phyloP scores from a whole-genome alignment of 2,329 filamentous ascomycete genomes.

The Erysiphe neolycopersici region DNA sequence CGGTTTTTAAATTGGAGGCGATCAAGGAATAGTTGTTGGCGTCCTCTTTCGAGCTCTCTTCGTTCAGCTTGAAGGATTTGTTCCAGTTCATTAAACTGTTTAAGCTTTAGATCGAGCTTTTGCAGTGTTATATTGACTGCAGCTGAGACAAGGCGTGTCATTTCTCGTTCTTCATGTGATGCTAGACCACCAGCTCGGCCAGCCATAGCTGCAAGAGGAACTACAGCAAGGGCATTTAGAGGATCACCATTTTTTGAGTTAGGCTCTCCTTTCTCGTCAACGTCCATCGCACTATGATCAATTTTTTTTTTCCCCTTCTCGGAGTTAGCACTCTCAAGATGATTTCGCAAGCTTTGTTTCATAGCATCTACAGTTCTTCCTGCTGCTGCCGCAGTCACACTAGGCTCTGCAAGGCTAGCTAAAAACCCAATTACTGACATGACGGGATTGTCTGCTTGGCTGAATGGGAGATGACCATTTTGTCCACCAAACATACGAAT shows the following conservation, averaged over 20 bases:
- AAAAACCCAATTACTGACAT: constrained; percentile 91
- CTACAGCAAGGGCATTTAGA: constrained; percentile 33
- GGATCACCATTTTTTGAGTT: constrained; percentile 22
- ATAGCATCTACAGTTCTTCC: constrained; percentile 71
- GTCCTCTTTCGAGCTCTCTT: constrained; percentile 68
- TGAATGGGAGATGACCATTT: constrained; percentile 65
- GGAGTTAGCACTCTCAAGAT: constrained; percentile 35
- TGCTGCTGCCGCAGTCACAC: constrained; percentile 70
- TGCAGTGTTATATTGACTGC: constrained; percentile 84
- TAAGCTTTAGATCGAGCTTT: constrained; percentile 85
- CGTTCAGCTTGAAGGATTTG: constrained; percentile 74
- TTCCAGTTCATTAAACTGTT: constrained; percentile 94
- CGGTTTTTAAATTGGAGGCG: constrained; percentile 71
- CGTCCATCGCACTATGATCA: constrained; percentile 33
- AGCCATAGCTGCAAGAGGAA: constrained; percentile 65
- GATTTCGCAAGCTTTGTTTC: constrained; percentile 50
- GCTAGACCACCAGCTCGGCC: constrained; percentile 69
- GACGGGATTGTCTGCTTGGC: constrained; percentile 80
- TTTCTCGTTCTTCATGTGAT: constrained; percentile 88
- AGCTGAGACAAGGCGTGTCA: constrained; percentile 76
- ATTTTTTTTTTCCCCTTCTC: constrained; percentile 31
- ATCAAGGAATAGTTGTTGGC: constrained; percentile 84
- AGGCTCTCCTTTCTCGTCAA: constrained; percentile 26
- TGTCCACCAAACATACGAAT: constrained; percentile 43
- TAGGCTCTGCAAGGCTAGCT: constrained; percentile 70